Base-by-base conservation (phyloP, 2,329 filamentous ascomycete genomes). In the Plectosphaerella cucumerina region DNA sequence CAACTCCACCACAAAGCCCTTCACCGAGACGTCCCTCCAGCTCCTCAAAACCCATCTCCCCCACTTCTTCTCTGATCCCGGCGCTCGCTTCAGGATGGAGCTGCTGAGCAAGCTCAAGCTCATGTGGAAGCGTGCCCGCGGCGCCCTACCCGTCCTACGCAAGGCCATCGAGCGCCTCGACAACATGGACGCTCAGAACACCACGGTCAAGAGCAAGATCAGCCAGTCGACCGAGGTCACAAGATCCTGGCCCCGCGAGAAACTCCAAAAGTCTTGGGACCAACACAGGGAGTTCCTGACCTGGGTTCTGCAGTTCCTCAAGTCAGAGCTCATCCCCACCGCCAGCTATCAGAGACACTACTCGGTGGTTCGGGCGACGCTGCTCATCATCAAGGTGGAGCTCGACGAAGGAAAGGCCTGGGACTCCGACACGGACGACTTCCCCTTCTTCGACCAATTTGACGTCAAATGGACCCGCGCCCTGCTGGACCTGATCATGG, bases 311-410 rank as follows among this genome's bases (percentile, higher is more conserved):
- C 62, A 70, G 2, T 94, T 96, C 58, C 67, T 97, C 6, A 77
- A 83, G 49, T 72, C 74, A 35, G 91, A 97, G 60, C 72, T 99
- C 20, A 80, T 83, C 3, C 85, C 91, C 3, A 92, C 87, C 1
- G 84, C 89, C 15, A 94, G 92, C 11, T 99, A 97, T 62, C 92
- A 96, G 64, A 82, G 91, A 6, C 93, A 96, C 59, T 88, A 92
- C 44, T 89, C 88, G 2, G 84, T 90, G 2, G 68, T 97, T 5
- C 90, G 86, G 61, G 84, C 87, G 1, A 69, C 93, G 23, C 74
- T 73, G 1, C 76, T 86, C 48, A 71, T 93, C n/a, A 68, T 91
- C 6, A 81, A 81, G 52, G 82, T 87, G 41, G 87, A 87, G 23
- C 71, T 87, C n/a, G 86, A 87, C 54, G 61, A 73, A 8, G 59